Conservation (phyloP, 331 rosid genomes). For the Pyracantha coccinea region DNA sequence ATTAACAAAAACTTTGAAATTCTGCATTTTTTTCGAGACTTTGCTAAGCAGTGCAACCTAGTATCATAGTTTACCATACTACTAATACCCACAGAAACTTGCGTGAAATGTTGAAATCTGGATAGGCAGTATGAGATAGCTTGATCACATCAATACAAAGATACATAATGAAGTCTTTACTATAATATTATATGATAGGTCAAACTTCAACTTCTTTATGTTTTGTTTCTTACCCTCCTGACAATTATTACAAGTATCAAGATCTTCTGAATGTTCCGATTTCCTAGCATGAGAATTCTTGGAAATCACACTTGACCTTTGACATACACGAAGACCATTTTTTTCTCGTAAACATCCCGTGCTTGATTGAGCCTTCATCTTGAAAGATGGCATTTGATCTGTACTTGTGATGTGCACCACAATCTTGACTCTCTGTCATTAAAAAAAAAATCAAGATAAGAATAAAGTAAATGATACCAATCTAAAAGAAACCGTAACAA, state of each 20-base stretch:
- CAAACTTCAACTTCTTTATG: background rate
- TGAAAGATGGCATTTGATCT: slow-evolving; percentile 84
- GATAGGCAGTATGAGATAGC: background rate
- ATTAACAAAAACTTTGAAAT: background rate
- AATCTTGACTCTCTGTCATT: slow-evolving; percentile 26
- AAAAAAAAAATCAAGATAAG: slow-evolving; percentile 15
- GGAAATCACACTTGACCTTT: slow-evolving; percentile 62
- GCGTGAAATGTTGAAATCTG: background rate
- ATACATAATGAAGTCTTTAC: background rate
- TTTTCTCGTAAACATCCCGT: slow-evolving; percentile 61
- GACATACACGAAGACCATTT: slow-evolving; percentile 65
- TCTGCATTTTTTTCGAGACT: background rate
- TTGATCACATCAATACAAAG: background rate
- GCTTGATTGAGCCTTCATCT: slow-evolving; percentile 79
- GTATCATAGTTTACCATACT: background rate
- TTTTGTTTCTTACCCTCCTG: slow-evolving; percentile 28
- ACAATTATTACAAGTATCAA: slow-evolving; percentile 34
- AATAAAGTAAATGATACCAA: background rate
- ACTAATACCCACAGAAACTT: background rate
- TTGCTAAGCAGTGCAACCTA: background rate
- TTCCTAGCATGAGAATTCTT: slow-evolving; percentile 49
- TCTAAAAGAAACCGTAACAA: slow-evolving; percentile 1
- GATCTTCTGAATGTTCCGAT: slow-evolving; percentile 39
- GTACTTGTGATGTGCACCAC: slow-evolving; percentile 26
- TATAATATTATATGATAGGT: background rate